Evolutionary conservation across 805 yeast species (phyloP), one percentile per base, ranked within the genome.

Genomic region (Metschnikowia rubicola): DNA sequence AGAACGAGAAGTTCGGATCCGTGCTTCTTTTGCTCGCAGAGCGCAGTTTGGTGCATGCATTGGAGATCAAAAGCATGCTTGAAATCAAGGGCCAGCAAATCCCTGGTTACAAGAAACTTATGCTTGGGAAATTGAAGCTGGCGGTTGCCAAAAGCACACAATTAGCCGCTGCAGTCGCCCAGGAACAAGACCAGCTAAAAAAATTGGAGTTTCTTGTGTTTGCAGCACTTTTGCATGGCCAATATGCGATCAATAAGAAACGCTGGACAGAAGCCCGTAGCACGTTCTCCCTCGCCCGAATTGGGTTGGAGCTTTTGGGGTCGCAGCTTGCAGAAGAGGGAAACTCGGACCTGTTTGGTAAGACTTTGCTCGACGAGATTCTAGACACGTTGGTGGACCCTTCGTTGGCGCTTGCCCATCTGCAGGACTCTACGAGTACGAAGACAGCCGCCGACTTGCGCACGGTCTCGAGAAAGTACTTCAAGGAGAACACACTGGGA

Each of bases 1-100:
- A 63, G 17, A 80, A 87, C 56, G 62, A 65, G 10, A 68, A 75
- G 51, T 80, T 68, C 59, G 92, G 84, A 31, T 71, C 75, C 35
- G 66, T 89, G 26, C 64, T 81, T n/a, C 68, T 90, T 21, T 70
- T 81, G 47, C 75, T 77, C n/a, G 82, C 86, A 1, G 98, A 94
- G 65, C 78, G 96, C 60, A 87, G 88, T 55, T 70, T 83, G 60
- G 73, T 88, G 30, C 79, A 76, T 55, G 85, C 91, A 1, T 74
- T 81, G 62, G 90, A 85, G 63, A 72, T 82, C 44, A 78, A 79
- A 50, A 66, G 77, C 10, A 64, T 75, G 40, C 64, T 80, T 50
- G 88, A 80, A 51, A 73, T 80, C 35, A 77, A 78, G 48, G 71
- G 75, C 10, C 73, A 79, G 8, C 68, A 66, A 31, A 61, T 69